Evolutionary conservation across 2,329 filamentous ascomycete genomes (phyloP).

Genomic region (Moelleriella libera): DNA sequence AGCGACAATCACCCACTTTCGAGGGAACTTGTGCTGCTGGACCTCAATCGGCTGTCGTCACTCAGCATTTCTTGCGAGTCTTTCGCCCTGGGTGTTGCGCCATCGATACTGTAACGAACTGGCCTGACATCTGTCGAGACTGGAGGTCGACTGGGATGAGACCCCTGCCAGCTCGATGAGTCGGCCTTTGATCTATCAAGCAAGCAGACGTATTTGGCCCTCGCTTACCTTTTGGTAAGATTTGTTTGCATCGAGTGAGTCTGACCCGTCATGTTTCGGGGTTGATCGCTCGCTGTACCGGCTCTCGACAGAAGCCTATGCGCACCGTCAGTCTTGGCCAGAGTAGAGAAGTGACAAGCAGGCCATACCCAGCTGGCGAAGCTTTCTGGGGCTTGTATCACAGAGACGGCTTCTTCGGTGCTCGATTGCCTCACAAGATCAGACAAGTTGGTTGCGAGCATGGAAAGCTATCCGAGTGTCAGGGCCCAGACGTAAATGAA

Average conservation of each 20-base stretch:
- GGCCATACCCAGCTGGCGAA: slow-evolving; percentile 60
- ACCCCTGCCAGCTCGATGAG: slow-evolving; percentile 2
- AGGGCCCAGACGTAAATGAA: slow-evolving; percentile 1
- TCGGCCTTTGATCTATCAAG: neutral
- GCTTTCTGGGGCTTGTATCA: slow-evolving; percentile 78
- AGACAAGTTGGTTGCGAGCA: slow-evolving; percentile 42
- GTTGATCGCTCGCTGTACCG: slow-evolving; percentile 20
- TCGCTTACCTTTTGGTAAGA: slow-evolving; percentile 11
- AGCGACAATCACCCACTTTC: slow-evolving; percentile 44
- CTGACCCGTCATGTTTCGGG: slow-evolving; percentile 22
- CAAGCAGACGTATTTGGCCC: neutral
- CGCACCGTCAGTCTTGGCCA: neutral
- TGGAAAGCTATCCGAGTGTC: slow-evolving; percentile 25
- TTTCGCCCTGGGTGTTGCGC: slow-evolving; percentile 69
- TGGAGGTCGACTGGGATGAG: slow-evolving; percentile 45
- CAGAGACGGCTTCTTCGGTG: slow-evolving; percentile 71
- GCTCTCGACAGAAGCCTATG: slow-evolving; percentile 20
- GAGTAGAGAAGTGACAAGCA: neutral
- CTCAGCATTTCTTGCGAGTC: slow-evolving; percentile 60
- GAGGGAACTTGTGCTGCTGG: slow-evolving; percentile 59
- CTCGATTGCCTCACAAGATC: slow-evolving; percentile 42
- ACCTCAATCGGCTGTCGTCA: slow-evolving; percentile 41
- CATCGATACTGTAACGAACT: slow-evolving; percentile 49
- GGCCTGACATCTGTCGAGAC: slow-evolving; percentile 63
- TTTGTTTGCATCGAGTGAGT: slow-evolving; percentile 11